Conservation (phyloP, 495 filamentous ascomycete species). For the Neohortaea acidophila region DNA sequence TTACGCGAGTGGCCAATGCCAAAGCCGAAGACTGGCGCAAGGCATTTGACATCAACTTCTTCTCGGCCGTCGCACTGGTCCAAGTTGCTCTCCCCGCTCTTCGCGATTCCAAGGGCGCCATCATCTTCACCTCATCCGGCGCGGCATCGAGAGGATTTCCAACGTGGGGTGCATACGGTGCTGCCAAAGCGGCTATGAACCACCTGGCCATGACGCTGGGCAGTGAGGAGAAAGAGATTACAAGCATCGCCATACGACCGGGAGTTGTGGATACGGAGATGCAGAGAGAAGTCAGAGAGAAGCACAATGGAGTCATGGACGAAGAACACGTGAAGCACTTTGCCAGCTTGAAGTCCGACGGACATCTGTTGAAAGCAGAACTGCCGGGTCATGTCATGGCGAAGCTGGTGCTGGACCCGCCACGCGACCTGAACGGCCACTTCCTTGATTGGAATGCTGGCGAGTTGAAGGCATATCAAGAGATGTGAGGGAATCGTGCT, state of each 20-base stretch:
- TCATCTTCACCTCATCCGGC: conserved; percentile 29
- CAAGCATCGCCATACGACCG: conserved; percentile 55
- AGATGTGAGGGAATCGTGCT: neutral
- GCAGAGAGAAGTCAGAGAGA: conserved; percentile 67
- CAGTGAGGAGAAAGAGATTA: conserved; percentile 65
- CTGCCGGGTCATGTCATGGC: conserved; percentile 80
- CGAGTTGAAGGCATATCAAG: conserved; percentile 48
- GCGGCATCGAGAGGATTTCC: conserved; percentile 49
- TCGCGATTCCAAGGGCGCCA: conserved; percentile 33
- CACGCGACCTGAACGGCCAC: conserved; percentile 53
- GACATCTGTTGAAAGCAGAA: conserved; percentile 62
- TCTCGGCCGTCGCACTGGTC: conserved; percentile 58
- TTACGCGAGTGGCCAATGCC: conserved; percentile 52
- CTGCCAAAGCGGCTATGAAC: conserved; percentile 80
- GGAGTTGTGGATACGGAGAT: conserved; percentile 88
- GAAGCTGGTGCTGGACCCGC: conserved; percentile 48
- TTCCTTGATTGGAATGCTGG: conserved; percentile 59
- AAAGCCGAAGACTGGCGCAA: conserved; percentile 55
- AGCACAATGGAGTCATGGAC: conserved; percentile 50
- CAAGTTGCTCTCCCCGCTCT: conserved; percentile 61
- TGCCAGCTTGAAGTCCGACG: conserved; percentile 45
- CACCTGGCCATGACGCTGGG: conserved; percentile 59
- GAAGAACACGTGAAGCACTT: conserved; percentile 54
- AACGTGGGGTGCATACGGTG: conserved; percentile 68
- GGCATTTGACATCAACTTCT: conserved; percentile 71